Percentiles rank a stretch among this genome's conserved stretches.
Conservation (phyloP, 2,329 filamentous ascomycete genomes). For the Fusarium falciforme region DNA sequence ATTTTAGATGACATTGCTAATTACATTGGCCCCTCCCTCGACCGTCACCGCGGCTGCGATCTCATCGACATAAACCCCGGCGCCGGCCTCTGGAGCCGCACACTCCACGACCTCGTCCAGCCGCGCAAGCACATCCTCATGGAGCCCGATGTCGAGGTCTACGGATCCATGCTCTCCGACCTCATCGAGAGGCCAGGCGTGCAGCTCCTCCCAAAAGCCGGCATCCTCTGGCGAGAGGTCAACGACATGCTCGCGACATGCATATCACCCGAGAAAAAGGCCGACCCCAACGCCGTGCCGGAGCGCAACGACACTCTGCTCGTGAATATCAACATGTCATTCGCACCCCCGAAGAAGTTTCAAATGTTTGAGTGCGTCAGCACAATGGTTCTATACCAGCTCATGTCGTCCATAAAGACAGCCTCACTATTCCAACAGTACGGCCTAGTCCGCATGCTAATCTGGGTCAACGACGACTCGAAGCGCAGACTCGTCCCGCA, state of each 20-base stretch:
- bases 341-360: conserved; percentile 62
- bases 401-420: conserved; percentile 68
- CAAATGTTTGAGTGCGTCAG: conserved; percentile 67
- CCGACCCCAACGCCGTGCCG: conserved; percentile 53
- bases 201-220: conserved; percentile 65
- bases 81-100: conserved; percentile 79
- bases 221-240: conserved; percentile 71
- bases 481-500: conserved; percentile 70
- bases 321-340: conserved; percentile 74
- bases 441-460: conserved; percentile 81
- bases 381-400: conserved; percentile 69
- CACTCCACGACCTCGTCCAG: conserved; percentile 78
- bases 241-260: conserved; percentile 60
- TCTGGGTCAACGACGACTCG: conserved; percentile 76
- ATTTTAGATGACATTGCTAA: conserved; percentile 73
- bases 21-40: conserved; percentile 76
- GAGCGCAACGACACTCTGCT: conserved; percentile 78
- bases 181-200: conserved; percentile 63
- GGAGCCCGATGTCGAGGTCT: conserved; percentile 73
- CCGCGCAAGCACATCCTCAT: conserved; percentile 87
- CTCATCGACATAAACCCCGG: conserved; percentile 90
- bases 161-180: conserved; percentile 69
- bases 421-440: conserved; percentile 76
- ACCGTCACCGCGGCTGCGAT: conserved; percentile 80
- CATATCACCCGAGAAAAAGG: conserved; percentile 59